These are phyloP conservation scores for Gigaspora rosea DNA, from an alignment of 192 early-diverging fungal species.

Conservation along the genomic window DNA sequence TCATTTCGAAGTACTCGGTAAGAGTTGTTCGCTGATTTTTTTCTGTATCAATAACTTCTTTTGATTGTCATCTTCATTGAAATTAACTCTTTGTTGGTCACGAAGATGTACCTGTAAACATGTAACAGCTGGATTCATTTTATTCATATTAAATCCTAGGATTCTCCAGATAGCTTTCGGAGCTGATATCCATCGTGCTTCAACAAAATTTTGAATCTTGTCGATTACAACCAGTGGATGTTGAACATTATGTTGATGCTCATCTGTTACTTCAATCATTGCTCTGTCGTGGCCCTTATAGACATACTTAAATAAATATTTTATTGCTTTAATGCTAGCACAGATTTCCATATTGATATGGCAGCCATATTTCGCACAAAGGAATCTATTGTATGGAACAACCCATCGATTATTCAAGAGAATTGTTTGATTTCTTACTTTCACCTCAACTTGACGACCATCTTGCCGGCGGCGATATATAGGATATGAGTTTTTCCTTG, in stretches of 20 bases:
- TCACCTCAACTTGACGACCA: background rate
- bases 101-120: background rate
- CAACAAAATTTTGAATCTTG: background rate
- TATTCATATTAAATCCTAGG: constrained; percentile 32
- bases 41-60: constrained; percentile 19
- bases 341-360: constrained; percentile 46
- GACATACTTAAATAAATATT: constrained; percentile 47
- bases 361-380: constrained; percentile 40
- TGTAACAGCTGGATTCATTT: constrained; percentile 2
- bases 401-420: constrained; percentile 38
- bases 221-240: background rate
- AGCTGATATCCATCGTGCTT: constrained; percentile 35
- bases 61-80: background rate
- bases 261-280: background rate
- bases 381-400: constrained; percentile 37
- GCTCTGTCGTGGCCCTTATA: constrained; percentile 39
- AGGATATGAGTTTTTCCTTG: constrained; percentile 34
- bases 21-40: constrained; percentile 4
- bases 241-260: background rate
- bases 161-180: constrained; percentile 36
- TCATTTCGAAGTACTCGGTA: constrained; percentile 29
- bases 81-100: background rate
- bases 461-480: background rate
- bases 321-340: constrained; percentile 32
- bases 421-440: background rate